Base-by-base conservation (phyloP, 2,329 filamentous ascomycete species). In the Diaporthe citriasiana region DNA sequence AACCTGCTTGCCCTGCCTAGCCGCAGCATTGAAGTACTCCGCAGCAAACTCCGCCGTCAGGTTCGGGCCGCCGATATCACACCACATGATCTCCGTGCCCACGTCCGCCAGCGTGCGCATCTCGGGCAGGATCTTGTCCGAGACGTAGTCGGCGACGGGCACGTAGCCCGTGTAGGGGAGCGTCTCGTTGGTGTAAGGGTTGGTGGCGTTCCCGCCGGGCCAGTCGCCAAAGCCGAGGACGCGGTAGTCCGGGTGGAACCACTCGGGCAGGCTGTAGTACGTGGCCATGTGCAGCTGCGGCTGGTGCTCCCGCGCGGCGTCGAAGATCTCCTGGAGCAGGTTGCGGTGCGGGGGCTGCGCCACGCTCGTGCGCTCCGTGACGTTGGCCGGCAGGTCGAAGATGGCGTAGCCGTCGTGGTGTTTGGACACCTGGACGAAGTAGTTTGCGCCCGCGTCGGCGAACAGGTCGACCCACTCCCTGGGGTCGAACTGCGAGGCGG, bases 371-470 rank as follows among this genome's bases (percentile, higher is more conserved):
- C 85, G 80, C 25, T 83, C 80, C 1, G 84, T 83, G 12, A 85
- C 81, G 57, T 82, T 84, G 0, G 78, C 78, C 0, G 84, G 81
- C 12, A 84, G 78, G 75, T 86, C 84, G 77, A 86, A 87, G 22
- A 86, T 74, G 3, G 85, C 83, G 74, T 84, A 87, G 8, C 85
- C 85, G 74, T 87, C 85, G 75, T 87, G 85, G 73, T 87, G 85
- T 76, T 87, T 87, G 72, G 80, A 82, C 8, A 83, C 81, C 70
- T 84, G 80, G 1, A 87, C 74, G 17, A 75, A 75, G 40, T 75
- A 75, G 83, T 79, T 78, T 9, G 82, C 82, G 0, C 82, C 82
- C 0, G 82, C 80, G 45, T 81, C 82, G 3, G 81, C 82, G 72
- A 84, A 81, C 3, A 84, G 78, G 70, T 84, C 82, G 0, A 83